Base-by-base conservation (phyloP, 306 rosid species). In the Benincasa hispida region DNA sequence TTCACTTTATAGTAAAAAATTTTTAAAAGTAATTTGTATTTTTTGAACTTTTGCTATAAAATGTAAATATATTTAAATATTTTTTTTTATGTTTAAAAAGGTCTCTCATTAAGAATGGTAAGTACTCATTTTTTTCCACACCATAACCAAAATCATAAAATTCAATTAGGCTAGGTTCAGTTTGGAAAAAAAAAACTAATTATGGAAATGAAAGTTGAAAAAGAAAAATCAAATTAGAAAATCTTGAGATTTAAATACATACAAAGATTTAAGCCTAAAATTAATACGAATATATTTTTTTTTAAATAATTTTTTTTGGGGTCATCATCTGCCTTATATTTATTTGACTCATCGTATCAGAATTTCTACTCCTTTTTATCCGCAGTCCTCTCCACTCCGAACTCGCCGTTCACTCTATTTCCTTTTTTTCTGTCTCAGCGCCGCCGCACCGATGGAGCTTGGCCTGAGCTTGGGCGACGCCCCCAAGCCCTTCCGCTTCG, bases 391-490 rank as follows among this genome's bases (percentile, higher is more conserved):
- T 80, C 81, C 80, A 82, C 81, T 81, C 79, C 79, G 5, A 73
- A 60, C 62, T 80, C 80, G 63, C 63, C 74, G 41, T 47, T 62
- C 50, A 35, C 6, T 67, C n/a, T 22, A 10, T 66, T 25, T 22
- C 50, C 15, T 77, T 13, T 6, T 7, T 41, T 24, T 69, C 51
- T 3, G 3, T 22, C 35, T 22, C 13, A 13, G 56, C 56, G 37
- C 75, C 53, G 78, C 66, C 66, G 67, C 78, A 48, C 34, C 27
- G 35, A 83, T 83, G 86, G 86, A 83, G 68, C 86, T 83, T 22
- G 80, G 86, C 18, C 63, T 83, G 54, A 79, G 81, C 78, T 60
- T 83, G 27, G 86, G 86, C 57, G 86, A 76, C 45, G 34, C 78
- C 11, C 68, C 78, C 10, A 63, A 53, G 14, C 69, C 78, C 8